Conservation (phyloP, 148 eudicot species). For the Fagopyrum tataricum region DNA sequence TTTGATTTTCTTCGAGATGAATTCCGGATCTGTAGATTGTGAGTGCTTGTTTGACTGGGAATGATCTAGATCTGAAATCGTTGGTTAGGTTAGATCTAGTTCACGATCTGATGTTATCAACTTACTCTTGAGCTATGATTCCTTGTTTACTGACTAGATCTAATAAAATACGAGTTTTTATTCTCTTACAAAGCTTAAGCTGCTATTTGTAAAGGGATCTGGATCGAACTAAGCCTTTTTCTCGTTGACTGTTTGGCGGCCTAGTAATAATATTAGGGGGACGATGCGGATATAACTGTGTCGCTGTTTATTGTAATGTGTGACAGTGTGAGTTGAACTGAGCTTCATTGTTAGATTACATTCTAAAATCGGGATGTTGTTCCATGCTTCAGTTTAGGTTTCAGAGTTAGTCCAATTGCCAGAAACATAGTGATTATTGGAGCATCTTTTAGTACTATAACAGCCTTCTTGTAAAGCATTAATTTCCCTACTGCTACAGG, state of each 20-base stretch:
- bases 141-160: neutral
- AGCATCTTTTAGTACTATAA: neutral
- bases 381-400: neutral
- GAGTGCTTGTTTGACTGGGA: neutral
- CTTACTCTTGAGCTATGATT: neutral
- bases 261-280: neutral
- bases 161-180: neutral
- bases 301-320: neutral
- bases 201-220: neutral
- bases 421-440: neutral
- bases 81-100: conserved; percentile 4
- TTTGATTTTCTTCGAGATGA: neutral
- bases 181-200: neutral
- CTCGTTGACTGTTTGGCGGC: neutral
- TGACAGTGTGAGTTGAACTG: neutral
- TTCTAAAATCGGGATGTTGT: neutral
- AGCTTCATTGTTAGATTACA: neutral
- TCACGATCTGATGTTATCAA: neutral
- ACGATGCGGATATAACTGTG: neutral
- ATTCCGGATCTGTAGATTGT: conserved; percentile 1
- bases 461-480: neutral
- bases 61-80: neutral
- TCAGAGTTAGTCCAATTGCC: neutral
- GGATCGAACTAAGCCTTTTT: neutral
- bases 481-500: neutral